Evolutionary conservation across 139 green algal species (phyloP), one percentile per base, ranked within the genome.

Genomic region (Chlorokybus atmophyticus): DNA sequence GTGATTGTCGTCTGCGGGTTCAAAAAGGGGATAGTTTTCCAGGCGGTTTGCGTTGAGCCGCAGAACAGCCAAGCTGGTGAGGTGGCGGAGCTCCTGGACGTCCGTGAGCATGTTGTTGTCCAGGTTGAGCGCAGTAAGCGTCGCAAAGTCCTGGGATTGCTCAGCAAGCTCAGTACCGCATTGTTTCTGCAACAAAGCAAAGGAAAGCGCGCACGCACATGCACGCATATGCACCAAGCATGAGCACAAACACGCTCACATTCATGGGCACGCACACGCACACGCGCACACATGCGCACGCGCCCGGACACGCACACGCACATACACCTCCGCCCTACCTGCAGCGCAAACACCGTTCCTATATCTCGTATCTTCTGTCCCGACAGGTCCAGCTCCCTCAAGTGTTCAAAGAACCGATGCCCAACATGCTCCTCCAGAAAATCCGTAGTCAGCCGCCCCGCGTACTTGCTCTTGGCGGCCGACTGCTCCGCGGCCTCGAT

Each of bases 401-500:
- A 74, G 52, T 54, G 38, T 49, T 74, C 59, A 67, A 82, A 80
- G 58, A 64, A 67, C 32, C 57, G 32, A n/a, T 57, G 40, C 10
- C 55, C 55, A 17, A 62, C 8, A 26, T 38, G 23, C 55, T 62
- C 59, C 50, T 67, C 59, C 14, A 67, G 59, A 4, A 47, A 52
- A 23, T 67, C 59, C 5, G 73, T 17, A 2, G 76, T 86, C n/a
- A 88, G 72, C 0, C 70, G 59, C 0, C 82, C 82, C 26, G 71
- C 72, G 55, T 82, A 85, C 52, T 70, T 69, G 48, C 58, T 66
- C 31, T 69, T 73, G 29, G 79, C 76, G 7, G 75, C 67, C 3
- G 73, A 67, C 52, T 82, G 73, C 75, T 88, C 75, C 4, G 50
- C 55, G 7, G 79, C 62, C 6, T 74, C 70, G 17, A 85, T 71